These are phyloP conservation scores for Alternaria incomplexa DNA, from an alignment of 2,329 filamentous ascomycete genomes.

Conservation along the genomic window DNA sequence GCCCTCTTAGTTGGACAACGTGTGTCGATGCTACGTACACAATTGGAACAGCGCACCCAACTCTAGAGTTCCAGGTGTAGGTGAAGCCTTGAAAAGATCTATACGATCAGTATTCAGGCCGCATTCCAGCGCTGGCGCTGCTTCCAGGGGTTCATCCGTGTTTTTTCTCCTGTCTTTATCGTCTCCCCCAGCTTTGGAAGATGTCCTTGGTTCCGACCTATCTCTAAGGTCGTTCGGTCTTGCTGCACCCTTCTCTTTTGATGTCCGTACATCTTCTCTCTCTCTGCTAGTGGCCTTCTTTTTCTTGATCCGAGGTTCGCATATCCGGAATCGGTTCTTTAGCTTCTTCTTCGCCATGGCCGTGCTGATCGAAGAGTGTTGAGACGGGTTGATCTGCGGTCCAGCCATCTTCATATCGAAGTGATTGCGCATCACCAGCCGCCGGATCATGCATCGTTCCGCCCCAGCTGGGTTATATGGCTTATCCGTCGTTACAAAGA, in stretches of 20 bases:
- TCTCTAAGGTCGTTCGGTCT: background rate
- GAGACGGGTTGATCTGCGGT: constrained; percentile 10
- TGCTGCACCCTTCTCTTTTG: background rate
- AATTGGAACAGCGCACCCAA: constrained; percentile 30
- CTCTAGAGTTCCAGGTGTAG: constrained; percentile 28
- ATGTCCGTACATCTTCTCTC: background rate
- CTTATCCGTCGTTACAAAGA: constrained; percentile 34
- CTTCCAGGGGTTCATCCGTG: background rate
- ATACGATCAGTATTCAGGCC: constrained; percentile 21
- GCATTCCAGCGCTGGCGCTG: constrained; percentile 3
- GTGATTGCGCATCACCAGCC: constrained; percentile 37
- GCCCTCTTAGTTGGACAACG: too few relatives aligned
- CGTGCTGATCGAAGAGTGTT: constrained; percentile 27
- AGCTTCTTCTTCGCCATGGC: constrained; percentile 26
- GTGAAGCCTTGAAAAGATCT: constrained; percentile 33
- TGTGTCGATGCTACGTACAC: constrained; percentile 19
- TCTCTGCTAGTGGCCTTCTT: background rate
- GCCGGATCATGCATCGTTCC: constrained; percentile 29
- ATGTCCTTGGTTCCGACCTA: background rate
- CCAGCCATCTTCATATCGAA: constrained; percentile 24
- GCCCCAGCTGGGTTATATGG: constrained; percentile 28
- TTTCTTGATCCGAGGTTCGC: background rate
- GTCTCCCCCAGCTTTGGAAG: background rate
- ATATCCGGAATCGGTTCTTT: constrained; percentile 30
- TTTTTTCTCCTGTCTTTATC: background rate